phyloP scores from a whole-genome alignment of 116 monocot species.

The Dioscorea cayenensis region DNA sequence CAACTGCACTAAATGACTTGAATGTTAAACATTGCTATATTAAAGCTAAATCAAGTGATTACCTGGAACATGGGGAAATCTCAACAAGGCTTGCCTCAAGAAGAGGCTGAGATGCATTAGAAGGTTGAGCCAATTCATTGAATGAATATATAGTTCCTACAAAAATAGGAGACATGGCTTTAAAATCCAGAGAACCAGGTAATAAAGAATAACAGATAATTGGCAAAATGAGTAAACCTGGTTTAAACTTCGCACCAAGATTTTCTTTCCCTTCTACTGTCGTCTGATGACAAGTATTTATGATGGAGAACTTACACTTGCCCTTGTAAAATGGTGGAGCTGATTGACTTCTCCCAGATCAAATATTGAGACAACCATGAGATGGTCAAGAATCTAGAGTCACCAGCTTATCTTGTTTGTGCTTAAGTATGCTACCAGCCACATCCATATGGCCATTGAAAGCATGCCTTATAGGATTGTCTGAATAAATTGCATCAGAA shows the following conservation, averaged over 20 bases:
- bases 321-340: slow-evolving; percentile 80
- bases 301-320: slow-evolving; percentile 40
- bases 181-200: not conserved
- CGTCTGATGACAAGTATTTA: slow-evolving; percentile 21
- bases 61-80: slow-evolving; percentile 27
- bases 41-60: slow-evolving; percentile 6
- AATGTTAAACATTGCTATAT: not conserved
- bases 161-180: slow-evolving; percentile 3
- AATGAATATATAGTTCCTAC: slow-evolving; percentile 11
- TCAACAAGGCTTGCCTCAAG: slow-evolving; percentile 15
- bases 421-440: not conserved
- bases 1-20: not conserved
- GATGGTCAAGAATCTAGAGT: slow-evolving; percentile 13
- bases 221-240: slow-evolving; percentile 24
- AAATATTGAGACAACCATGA: slow-evolving; percentile 5
- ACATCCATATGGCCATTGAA: not conserved
- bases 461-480: slow-evolving; percentile 3
- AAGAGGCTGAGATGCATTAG: slow-evolving; percentile 24
- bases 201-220: not conserved
- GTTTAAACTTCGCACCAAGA: slow-evolving; percentile 8
- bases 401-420: not conserved
- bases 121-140: slow-evolving; percentile 14
- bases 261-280: slow-evolving; percentile 9
- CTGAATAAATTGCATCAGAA: slow-evolving; percentile 8
- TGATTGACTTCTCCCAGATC: slow-evolving; percentile 64